Evolutionary conservation across 148 eudicot species (phyloP).

Genomic region (Vaccinium vitisidaea): DNA sequence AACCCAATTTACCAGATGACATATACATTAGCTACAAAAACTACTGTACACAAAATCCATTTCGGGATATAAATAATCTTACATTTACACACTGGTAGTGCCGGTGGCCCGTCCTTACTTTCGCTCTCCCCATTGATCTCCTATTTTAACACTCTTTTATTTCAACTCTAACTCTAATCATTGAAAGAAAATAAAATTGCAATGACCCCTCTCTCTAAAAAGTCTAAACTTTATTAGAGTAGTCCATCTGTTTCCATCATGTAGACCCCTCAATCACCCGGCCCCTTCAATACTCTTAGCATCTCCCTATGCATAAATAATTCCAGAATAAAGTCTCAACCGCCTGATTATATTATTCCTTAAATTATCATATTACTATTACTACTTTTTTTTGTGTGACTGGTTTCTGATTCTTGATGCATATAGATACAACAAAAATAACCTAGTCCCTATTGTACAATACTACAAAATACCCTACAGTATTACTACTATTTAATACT

Average conservation of each 20-base stretch:
- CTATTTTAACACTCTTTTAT: neutral
- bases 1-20: too few species aligned
- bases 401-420: neutral
- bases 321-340: neutral
- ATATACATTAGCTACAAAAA: too few species aligned
- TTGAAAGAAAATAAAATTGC: neutral
- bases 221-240: neutral
- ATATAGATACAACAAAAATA: neutral
- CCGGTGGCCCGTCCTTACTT: neutral
- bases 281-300: neutral
- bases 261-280: conserved; percentile 4
- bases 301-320: neutral
- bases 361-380: neutral
- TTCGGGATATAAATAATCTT: too few species aligned
- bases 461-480: too few species aligned
- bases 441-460: neutral
- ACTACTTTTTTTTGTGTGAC: neutral
- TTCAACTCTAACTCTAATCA: neutral
- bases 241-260: neutral
- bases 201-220: neutral
- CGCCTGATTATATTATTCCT: neutral
- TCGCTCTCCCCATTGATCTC: neutral
- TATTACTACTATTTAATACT: too few species aligned
- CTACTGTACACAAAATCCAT: too few species aligned
- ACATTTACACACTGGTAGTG: neutral